Evolutionary conservation across 1,139 yeast species (phyloP).

Genomic region (Diutina mesorugosa): DNA sequence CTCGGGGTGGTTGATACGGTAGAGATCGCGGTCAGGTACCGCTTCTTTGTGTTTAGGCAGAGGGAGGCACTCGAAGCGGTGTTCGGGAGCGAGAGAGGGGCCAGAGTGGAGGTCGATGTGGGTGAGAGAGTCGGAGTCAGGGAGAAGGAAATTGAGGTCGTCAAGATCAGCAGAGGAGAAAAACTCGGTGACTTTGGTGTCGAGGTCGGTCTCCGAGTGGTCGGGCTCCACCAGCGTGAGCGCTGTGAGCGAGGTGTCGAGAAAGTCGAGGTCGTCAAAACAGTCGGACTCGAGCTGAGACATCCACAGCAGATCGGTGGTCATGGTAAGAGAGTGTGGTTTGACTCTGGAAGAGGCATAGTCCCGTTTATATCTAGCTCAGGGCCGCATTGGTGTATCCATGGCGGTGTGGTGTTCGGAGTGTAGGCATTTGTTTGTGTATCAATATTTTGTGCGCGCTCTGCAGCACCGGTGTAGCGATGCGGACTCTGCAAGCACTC

Average conservation of each 20-base stretch:
- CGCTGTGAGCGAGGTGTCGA: neutral
- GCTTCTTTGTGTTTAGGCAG: neutral
- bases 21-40: neutral
- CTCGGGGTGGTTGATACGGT: neutral
- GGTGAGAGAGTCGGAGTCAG: neutral
- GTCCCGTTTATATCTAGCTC: neutral
- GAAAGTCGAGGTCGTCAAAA: neutral
- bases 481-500: no score
- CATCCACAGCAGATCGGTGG: neutral
- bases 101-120: neutral
- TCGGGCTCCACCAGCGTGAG: neutral
- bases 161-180: neutral
- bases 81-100: neutral
- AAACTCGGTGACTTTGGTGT: neutral
- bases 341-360: neutral
- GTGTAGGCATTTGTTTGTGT: no score
- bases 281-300: neutral
- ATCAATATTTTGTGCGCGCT: no score
- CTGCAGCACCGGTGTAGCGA: no score
- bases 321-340: neutral
- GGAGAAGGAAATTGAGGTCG: neutral
- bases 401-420: no score
- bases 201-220: neutral
- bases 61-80: neutral
- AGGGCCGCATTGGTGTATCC: neutral